These are phyloP conservation scores for Ilyonectria mors-panacis DNA, from an alignment of 2,329 filamentous ascomycete genomes.

Conservation along the genomic window DNA sequence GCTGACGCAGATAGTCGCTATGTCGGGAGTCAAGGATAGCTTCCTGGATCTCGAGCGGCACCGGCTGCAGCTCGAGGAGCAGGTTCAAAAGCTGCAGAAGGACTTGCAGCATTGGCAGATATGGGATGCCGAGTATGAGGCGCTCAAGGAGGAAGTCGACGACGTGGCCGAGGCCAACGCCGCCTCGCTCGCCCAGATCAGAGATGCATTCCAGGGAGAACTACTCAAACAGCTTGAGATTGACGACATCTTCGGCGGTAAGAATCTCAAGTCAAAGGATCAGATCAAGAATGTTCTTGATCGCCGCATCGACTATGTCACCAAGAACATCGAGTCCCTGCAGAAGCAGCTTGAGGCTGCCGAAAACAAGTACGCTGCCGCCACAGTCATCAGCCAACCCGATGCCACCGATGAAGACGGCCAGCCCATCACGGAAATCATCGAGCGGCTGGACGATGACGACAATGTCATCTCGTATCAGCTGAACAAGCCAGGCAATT, in stretches of 20 bases:
- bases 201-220: conserved; percentile 72
- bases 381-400: conserved; percentile 72
- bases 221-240: conserved; percentile 73
- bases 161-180: conserved; percentile 63
- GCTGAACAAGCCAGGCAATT: conserved; percentile 76
- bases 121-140: conserved; percentile 93
- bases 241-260: conserved; percentile 60
- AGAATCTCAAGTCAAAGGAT: conserved; percentile 46
- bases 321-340: conserved; percentile 82
- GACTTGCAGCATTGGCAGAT: conserved; percentile 90
- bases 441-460: conserved; percentile 92
- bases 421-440: conserved; percentile 88
- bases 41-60: conserved; percentile 82
- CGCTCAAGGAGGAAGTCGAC: conserved; percentile 85
- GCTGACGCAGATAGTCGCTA: conserved; percentile 45
- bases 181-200: conserved; percentile 69
- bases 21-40: conserved; percentile 62
- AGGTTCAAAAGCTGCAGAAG: conserved; percentile 77
- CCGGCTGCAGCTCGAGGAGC: conserved; percentile 81
- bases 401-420: conserved; percentile 77
- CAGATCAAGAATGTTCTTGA: conserved; percentile 74
- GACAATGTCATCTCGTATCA: conserved; percentile 83
- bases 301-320: conserved; percentile 90
- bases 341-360: conserved; percentile 79
- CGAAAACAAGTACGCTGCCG: conserved; percentile 78